Percentiles rank a stretch among this genome's conserved stretches.
These are phyloP conservation scores for Solidago caesia DNA, from an alignment of 129 eudicot genomes.

Conservation along the genomic window DNA sequence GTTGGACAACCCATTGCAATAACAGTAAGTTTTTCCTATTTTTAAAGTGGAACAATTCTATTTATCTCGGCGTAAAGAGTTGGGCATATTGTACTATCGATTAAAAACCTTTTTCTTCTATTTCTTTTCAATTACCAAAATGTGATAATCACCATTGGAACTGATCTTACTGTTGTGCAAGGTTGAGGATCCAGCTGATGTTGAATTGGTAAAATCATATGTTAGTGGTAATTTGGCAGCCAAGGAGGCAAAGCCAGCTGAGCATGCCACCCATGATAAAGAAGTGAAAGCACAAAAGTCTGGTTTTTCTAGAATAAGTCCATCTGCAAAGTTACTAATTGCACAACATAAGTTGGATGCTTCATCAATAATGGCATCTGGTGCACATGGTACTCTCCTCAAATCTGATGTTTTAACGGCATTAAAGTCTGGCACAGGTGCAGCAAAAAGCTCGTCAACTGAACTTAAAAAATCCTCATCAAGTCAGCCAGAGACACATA, in stretches of 20 bases:
- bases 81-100: slow-evolving; percentile 3
- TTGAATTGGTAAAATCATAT: slow-evolving; percentile 60
- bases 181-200: slow-evolving; percentile 91
- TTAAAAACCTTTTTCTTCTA: background rate
- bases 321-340: slow-evolving; percentile 88
- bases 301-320: slow-evolving; percentile 72
- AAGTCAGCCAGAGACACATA: slow-evolving; percentile 41
- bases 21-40: slow-evolving; percentile 54
- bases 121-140: slow-evolving; percentile 10
- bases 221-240: slow-evolving; percentile 39
- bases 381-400: slow-evolving; percentile 87
- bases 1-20: slow-evolving; percentile 94
- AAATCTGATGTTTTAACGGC: slow-evolving; percentile 92
- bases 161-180: slow-evolving; percentile 37
- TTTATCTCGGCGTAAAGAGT: background rate
- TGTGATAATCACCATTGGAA: slow-evolving; percentile 3
- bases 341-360: slow-evolving; percentile 73
- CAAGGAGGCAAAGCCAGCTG: slow-evolving; percentile 54
- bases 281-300: slow-evolving; percentile 42
- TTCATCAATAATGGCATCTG: slow-evolving; percentile 72
- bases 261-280: slow-evolving; percentile 32
- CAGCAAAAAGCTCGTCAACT: slow-evolving; percentile 42
- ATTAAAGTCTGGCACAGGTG: slow-evolving; percentile 74
- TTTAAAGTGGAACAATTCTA: slow-evolving; percentile 8
- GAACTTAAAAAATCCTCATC: slow-evolving; percentile 41